Conservation (phyloP, 2,329 filamentous ascomycete genomes). For the Calcarisporium arbuscula region DNA sequence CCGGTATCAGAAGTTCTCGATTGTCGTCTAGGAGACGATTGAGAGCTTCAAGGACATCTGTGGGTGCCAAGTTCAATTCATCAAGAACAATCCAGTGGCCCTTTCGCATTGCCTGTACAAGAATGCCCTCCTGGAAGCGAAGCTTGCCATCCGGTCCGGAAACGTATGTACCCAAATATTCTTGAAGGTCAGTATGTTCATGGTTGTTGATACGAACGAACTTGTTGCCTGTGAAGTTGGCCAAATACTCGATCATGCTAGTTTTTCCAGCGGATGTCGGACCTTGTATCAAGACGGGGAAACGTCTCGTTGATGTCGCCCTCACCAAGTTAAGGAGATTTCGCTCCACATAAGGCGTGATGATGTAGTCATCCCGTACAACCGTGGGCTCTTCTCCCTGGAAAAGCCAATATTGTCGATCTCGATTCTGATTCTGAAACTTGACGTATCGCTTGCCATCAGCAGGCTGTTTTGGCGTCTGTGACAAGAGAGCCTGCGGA, state of each 20-base stretch:
- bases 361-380: slow-evolving; percentile 85
- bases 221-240: slow-evolving; percentile 92
- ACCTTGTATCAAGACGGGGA: slow-evolving; percentile 91
- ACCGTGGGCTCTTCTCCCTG: slow-evolving; percentile 60
- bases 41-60: slow-evolving; percentile 91
- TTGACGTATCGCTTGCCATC: slow-evolving; percentile 75
- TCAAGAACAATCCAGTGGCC: slow-evolving; percentile 98
- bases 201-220: slow-evolving; percentile 99
- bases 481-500: slow-evolving; percentile 65
- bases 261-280: slow-evolving; percentile 97
- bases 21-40: slow-evolving; percentile 97
- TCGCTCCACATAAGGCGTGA: slow-evolving; percentile 88
- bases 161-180: slow-evolving; percentile 92
- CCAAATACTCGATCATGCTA: slow-evolving; percentile 98
- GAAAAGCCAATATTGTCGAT: slow-evolving; percentile 82
- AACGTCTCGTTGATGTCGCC: slow-evolving; percentile 84
- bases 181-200: slow-evolving; percentile 95
- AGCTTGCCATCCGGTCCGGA: slow-evolving; percentile 80
- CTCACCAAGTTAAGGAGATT: slow-evolving; percentile 93
- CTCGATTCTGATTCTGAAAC: slow-evolving; percentile 58
- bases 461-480: slow-evolving; percentile 68
- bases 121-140: slow-evolving; percentile 83
- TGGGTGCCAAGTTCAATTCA: slow-evolving; percentile 93
- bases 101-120: slow-evolving; percentile 86
- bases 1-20: slow-evolving; percentile 86